Evolutionary conservation across 495 filamentous ascomycete species (phyloP), one percentile per base, ranked within the genome.

Genomic region (Evernia prunastri): DNA sequence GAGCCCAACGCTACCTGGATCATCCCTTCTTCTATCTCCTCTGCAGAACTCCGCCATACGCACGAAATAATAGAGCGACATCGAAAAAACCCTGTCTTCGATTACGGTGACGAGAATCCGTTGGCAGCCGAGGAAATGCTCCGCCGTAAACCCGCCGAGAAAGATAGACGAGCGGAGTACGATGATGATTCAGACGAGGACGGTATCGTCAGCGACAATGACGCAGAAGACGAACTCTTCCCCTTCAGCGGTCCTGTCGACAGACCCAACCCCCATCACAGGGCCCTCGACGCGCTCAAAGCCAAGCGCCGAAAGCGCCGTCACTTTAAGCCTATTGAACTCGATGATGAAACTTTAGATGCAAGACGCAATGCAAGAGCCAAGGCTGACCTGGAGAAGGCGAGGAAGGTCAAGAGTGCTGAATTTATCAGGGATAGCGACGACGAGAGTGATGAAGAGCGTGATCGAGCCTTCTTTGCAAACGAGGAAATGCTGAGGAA

Each of bases 1-100:
- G 89, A 92, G 15, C 81, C 82, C 10, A 87, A 91, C 63, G 85
- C 88, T 39, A 79, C 80, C 17, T 99, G 94, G 94, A 76, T 90
- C 45, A 78, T 97, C 45, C 90, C 93, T 0, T 82, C 88, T 5
- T 69, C 74, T 17, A 63, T 94, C 51, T 79, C 82, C 7, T 81
- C 88, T 11, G 78, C 80, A 15, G 74, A 86, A 27, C 77, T 97
- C 7, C 77, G 84, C 49, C 84, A 89, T 57, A 79, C 76, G 4
- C 76, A 87, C 27, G 77, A 81, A 18, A 73, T 83, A 18, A 86
- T 97, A 66, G 85, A 87, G 62, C 84, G 86, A 67, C 81, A 82
- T 64, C 86, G 96, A 40, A 83, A 89, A 61, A 85, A 81, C 36
- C 91, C 91, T 0, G 76, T 79, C 13, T 88, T 89, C 65, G 87